Base-by-base conservation (phyloP, 768 basidiomycete species). In the Agaricus blazei region DNA sequence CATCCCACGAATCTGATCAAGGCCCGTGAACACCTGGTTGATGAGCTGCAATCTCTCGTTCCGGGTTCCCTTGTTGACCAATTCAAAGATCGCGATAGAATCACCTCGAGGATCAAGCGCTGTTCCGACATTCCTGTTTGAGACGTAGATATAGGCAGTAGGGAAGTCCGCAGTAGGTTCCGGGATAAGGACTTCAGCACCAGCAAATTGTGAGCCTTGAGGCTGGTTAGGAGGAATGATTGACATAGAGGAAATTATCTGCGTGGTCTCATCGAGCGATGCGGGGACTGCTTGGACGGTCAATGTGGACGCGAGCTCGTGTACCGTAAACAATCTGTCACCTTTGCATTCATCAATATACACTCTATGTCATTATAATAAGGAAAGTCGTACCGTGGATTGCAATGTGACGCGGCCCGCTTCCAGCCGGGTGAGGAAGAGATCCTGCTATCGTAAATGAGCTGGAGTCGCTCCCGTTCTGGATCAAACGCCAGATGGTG, bases 111-210 rank as follows among this genome's bases (percentile, higher is more conserved):
- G 65, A 52, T 81, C 80, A 7, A 78, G 78, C 52, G 72, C 71
- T 3, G 70, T 67, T 3, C 72, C 74, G 0, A 71, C 63, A 67
- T 88, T 86, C 41, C 87, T 76, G 69, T 88, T 88, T 3, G 86
- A 86, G 19, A 74, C 76, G 68, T 88, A 89, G 60, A 88, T 78
- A 60, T 79, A 83, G 0, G 79, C 73, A 3, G 60, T 70, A 0
- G 75, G 77, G 72, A 82, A 88, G 23, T 63, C 61, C 2, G 53
- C 26, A 1, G 75, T 75, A 1, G 76, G 71, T 12, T 72, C 58
- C 0, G 86, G 80, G 57, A 87, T 79, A 44, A 87, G 75, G 60
- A 88, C 79, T 61, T 88, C 87, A 8, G 73, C 85, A 0, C 79
- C 85, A 9, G 78, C 81, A 63, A 77, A 84, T 3, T 62, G 38